Conservation (phyloP, 768 basidiomycete genomes). For the Lanmaoa rubissima region DNA sequence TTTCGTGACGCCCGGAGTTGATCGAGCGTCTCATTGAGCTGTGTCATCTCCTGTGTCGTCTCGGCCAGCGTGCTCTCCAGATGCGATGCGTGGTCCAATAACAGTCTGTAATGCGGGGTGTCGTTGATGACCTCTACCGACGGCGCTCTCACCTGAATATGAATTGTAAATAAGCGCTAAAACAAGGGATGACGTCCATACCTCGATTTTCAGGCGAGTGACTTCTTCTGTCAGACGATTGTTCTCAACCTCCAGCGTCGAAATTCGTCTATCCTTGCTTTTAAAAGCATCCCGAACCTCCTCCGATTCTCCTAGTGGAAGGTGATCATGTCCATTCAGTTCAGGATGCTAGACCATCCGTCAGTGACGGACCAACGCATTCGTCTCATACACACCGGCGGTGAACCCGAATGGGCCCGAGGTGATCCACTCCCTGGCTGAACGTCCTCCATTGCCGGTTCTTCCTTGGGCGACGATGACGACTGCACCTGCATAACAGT, state of each 20-base stretch:
- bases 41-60: constrained; percentile 37
- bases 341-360: constrained; percentile 41
- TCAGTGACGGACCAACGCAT: constrained; percentile 34
- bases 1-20: constrained; percentile 38
- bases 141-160: constrained; percentile 38
- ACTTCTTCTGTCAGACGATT: constrained; percentile 46
- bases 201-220: constrained; percentile 44
- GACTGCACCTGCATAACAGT: constrained; percentile 43
- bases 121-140: constrained; percentile 47
- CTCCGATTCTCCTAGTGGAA: constrained; percentile 42
- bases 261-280: constrained; percentile 42
- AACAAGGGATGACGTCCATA: constrained; percentile 22
- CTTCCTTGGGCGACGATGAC: constrained; percentile 33
- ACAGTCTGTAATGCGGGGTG: constrained; percentile 51
- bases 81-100: constrained; percentile 52
- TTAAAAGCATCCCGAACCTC: constrained; percentile 30
- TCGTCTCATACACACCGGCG: constrained; percentile 63
- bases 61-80: constrained; percentile 45
- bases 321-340: constrained; percentile 40
- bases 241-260: constrained; percentile 46
- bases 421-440: constrained; percentile 43
- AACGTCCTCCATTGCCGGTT: constrained; percentile 26
- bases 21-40: constrained; percentile 45
- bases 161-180: neutral
- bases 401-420: constrained; percentile 55